Evolutionary conservation across 192 early-diverging fungal species (phyloP), one percentile per base, ranked within the genome.

Genomic region (Gigaspora rosea): DNA sequence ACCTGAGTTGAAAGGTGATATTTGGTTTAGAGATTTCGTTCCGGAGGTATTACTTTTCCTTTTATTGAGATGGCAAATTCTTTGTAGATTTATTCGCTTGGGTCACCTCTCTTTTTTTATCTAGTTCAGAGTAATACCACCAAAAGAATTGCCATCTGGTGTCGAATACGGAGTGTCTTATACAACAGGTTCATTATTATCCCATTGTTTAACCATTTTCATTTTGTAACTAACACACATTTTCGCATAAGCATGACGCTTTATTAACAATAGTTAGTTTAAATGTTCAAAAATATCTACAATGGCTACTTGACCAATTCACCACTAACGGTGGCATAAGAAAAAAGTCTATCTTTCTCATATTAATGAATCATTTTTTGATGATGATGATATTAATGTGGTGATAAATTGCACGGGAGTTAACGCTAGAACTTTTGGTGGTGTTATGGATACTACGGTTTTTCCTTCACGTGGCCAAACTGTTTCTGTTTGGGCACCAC

Each of bases 341-440:
- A 77, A 81, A 16, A 64, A 75, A 4, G 59, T 63, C 1, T 69
- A 67, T 9, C 62, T 91, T 11, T 48, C 54, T 9, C 85, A 88
- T 68, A 80, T 90, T 10, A 32, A 73, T 1, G 86, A 88, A 67
- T 82, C 80, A 35, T n/a, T n/a, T n/a, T 77, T 80, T 11, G 80
- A 74, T 9, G 79, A 78, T 5, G 5, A 41, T 47, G 80, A 85
- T 18, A 82, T 86, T 33, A 82, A 87, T 27, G 81, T 91, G 50
- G 85, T 94, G 73, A 84, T 97, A 50, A 96, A 95, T 70, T 95
- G 95, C 76, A 88, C 94, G 13, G 95, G 91, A 0, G 78, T 90
- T 16, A 88, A 89, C 6, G 91, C 92, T 33, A 71, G 83, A 27
- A 77, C 52, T 16, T 79, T 95, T 4, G 90, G 88, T 15, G 95